Percentiles rank a stretch among this genome's conserved stretches.
Conservation (phyloP, 371 early-diverging fungal species). For the Mortierella sp. region DNA sequence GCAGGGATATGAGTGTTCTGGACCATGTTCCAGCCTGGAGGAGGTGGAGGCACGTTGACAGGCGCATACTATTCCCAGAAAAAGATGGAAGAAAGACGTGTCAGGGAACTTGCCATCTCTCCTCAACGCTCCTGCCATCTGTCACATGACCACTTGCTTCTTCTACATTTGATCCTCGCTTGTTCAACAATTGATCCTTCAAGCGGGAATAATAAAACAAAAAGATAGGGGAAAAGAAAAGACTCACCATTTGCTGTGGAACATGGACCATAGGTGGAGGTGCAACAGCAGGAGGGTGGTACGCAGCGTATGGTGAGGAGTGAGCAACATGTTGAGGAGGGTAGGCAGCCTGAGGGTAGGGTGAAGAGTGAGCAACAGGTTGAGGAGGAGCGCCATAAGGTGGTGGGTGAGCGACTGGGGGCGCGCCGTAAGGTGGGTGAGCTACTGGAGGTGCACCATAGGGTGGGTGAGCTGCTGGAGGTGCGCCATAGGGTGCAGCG, state of each 20-base stretch:
- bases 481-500: conserved; percentile 18
- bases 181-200: neutral
- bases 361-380: conserved; percentile 10
- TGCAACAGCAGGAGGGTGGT: neutral
- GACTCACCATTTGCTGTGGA: conserved; percentile 37
- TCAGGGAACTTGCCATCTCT: neutral
- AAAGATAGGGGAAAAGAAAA: neutral
- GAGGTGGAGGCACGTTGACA: conserved; percentile 43
- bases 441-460: conserved; percentile 10
- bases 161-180: neutral
- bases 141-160: neutral
- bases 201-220: neutral
- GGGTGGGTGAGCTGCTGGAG: conserved; percentile 10
- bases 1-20: conserved; percentile 24
- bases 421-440: conserved; percentile 14
- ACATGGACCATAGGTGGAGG: conserved; percentile 18
- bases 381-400: conserved; percentile 3
- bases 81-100: neutral
- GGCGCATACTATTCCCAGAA: conserved; percentile 31
- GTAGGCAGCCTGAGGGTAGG: conserved; percentile 5
- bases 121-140: neutral
- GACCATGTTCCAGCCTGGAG: conserved; percentile 44
- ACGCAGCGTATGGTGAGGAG: conserved; percentile 7
- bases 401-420: conserved; percentile 7
- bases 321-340: conserved; percentile 13